Base-by-base conservation (phyloP, 2,329 filamentous ascomycete genomes). In the Talaromyces marneffei region DNA sequence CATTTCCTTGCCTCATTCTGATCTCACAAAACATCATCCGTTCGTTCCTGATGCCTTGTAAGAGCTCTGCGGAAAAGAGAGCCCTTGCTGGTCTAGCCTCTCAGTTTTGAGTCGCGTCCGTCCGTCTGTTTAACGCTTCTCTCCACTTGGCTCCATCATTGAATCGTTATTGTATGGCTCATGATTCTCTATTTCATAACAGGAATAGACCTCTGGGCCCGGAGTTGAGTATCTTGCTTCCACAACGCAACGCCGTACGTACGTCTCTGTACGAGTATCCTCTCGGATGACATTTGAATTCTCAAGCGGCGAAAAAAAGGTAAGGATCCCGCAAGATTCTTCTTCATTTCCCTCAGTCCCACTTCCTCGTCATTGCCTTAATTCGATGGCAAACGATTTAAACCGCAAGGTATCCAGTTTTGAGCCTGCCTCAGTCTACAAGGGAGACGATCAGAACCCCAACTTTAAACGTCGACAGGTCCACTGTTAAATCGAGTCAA, bases 251-350 rank as follows among this genome's bases (percentile, higher is more conserved):
- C 31, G 40, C 23, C 39, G 31, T 39, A 20, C 31, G 14, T 58
- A 14, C 25, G 20, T 52, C 29, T 23, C 35, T 12, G 29, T 50
- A 10, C 40, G 23, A n/a, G 23, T 20, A 10, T 12, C 23, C 14
- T 58, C 20, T 50, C 40, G 29, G 14, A 35, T 25, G 33, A 46
- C 31, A 35, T 48, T 20, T 48, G 25, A 20, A 23, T 33, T 57
- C 25, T 37, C 31, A 25, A 58, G 56, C 56, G 42, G 31, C 56
- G n/a, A 52, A 39, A 58, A 50, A 58, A 37, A 58, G 20, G 56
- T 58, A 58, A 50, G 40, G 6, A 25, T 57, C 20, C 23, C 12
- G 33, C 18, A 39, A 54, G 35, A 14, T 18, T 20, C 27, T 56
- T 55, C 27, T 14, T 57, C 25, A 27, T 42, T 25, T 20, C 42